Evolutionary conservation across 1,284 basidiomycete genomes (phyloP).

Genomic region (Ustilago trichophora): DNA sequence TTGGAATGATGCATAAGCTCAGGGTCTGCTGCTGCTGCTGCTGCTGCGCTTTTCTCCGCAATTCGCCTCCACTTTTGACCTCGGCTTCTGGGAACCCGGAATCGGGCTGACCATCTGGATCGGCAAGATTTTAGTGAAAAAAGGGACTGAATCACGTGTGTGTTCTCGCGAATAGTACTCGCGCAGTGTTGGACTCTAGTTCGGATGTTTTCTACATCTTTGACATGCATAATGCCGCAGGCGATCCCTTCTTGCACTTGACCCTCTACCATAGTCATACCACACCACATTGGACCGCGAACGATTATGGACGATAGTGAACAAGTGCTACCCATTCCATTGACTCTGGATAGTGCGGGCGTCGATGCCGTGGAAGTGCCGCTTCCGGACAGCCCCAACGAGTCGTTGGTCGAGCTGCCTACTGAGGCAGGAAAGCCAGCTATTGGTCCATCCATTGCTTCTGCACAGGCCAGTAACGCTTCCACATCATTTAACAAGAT

Average conservation of each 20-base stretch:
- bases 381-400: constrained; percentile 19
- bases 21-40: no score
- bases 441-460: no score
- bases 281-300: no score
- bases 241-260: no score
- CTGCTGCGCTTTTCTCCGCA: neutral
- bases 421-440: no score
- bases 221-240: no score
- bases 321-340: neutral
- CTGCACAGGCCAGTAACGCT: no score
- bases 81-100: neutral
- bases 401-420: no score
- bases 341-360: neutral
- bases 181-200: constrained; percentile 38
- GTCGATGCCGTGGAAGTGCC: constrained; percentile 16
- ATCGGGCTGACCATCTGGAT: neutral
- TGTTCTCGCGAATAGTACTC: constrained; percentile 9
- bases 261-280: no score
- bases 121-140: neutral
- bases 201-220: constrained; percentile 28
- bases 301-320: constrained; percentile 2
- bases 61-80: neutral
- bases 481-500: no score
- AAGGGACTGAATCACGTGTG: constrained; percentile 19
- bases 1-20: constrained; percentile 1